phyloP scores from a whole-genome alignment of 768 basidiomycete species.

The Serendipita indica region DNA sequence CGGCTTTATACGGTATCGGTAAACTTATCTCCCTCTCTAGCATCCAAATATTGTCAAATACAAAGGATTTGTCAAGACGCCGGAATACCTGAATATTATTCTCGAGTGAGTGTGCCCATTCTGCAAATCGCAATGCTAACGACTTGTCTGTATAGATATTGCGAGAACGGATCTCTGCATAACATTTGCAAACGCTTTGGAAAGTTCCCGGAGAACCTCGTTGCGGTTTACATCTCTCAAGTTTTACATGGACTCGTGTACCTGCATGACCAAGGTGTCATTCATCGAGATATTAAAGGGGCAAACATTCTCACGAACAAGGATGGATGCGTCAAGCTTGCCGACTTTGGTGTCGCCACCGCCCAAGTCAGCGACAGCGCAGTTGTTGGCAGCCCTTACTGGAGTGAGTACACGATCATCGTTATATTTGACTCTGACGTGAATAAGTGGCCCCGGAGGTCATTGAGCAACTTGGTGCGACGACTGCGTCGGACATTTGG shows the following conservation, averaged over 20 bases:
- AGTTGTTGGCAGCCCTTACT: slow-evolving; percentile 95
- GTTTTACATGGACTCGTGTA: slow-evolving; percentile 92
- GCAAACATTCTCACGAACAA: slow-evolving; percentile 98
- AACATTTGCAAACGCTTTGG: slow-evolving; percentile 94
- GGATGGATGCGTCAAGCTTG: slow-evolving; percentile 96
- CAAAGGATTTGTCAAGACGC: slow-evolving; percentile 92
- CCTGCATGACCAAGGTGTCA: slow-evolving; percentile 97
- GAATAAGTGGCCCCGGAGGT: slow-evolving; percentile 89
- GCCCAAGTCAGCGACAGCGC: slow-evolving; percentile 71
- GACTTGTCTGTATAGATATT: slow-evolving; percentile 42
- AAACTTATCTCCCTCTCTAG: no score
- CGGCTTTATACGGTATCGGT: no score
- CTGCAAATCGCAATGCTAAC: not conserved
- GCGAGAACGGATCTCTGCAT: slow-evolving; percentile 95
- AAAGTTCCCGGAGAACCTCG: slow-evolving; percentile 94
- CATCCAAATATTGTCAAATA: slow-evolving; percentile 98
- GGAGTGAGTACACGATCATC: slow-evolving; percentile 51
- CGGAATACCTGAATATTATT: slow-evolving; percentile 90
- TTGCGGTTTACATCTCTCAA: slow-evolving; percentile 93
- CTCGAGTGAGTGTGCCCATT: slow-evolving; percentile 49
- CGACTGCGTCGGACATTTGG: slow-evolving; percentile 95
- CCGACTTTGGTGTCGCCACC: slow-evolving; percentile 88
- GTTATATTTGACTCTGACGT: not conserved
- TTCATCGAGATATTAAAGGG: slow-evolving; percentile 97
- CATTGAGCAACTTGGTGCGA: slow-evolving; percentile 94